phyloP scores from a whole-genome alignment of 2,329 filamentous ascomycete genomes.

The Diaporthe capsici region DNA sequence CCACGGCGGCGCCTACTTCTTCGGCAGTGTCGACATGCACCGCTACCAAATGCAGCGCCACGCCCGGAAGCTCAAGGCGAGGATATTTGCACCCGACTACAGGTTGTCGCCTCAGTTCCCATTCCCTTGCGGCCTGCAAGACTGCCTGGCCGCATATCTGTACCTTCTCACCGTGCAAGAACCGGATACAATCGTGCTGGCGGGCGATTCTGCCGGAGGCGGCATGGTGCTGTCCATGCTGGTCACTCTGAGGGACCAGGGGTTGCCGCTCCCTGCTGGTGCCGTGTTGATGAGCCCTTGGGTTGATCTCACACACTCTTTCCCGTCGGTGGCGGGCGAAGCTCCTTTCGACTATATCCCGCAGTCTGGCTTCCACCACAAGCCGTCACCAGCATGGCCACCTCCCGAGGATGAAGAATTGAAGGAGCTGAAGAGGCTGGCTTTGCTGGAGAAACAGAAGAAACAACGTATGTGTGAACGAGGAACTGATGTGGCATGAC shows the following conservation, averaged over 20 bases:
- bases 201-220: constrained; percentile 93
- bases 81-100: constrained; percentile 89
- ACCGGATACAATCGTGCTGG: constrained; percentile 85
- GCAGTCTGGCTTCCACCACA: constrained; percentile 87
- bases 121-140: constrained; percentile 92
- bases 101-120: constrained; percentile 93
- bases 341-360: constrained; percentile 90
- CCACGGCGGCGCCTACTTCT: constrained; percentile 95
- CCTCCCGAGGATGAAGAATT: constrained; percentile 87
- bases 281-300: constrained; percentile 94
- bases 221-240: constrained; percentile 89
- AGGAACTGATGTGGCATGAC: constrained; percentile 44
- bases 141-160: constrained; percentile 90
- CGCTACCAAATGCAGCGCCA: constrained; percentile 98
- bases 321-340: constrained; percentile 85
- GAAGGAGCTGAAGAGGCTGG: constrained; percentile 64
- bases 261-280: constrained; percentile 87
- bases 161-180: constrained; percentile 83
- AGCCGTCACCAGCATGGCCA: constrained; percentile 92
- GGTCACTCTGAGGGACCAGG: constrained; percentile 85
- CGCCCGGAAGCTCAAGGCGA: constrained; percentile 91
- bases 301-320: constrained; percentile 96
- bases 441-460: constrained; percentile 56
- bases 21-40: constrained; percentile 95
- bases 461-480: constrained; percentile 42